Evolutionary conservation across 805 yeast species (phyloP), one percentile per base, ranked within the genome.

Genomic region (Blastobotrys chiropterorum): DNA sequence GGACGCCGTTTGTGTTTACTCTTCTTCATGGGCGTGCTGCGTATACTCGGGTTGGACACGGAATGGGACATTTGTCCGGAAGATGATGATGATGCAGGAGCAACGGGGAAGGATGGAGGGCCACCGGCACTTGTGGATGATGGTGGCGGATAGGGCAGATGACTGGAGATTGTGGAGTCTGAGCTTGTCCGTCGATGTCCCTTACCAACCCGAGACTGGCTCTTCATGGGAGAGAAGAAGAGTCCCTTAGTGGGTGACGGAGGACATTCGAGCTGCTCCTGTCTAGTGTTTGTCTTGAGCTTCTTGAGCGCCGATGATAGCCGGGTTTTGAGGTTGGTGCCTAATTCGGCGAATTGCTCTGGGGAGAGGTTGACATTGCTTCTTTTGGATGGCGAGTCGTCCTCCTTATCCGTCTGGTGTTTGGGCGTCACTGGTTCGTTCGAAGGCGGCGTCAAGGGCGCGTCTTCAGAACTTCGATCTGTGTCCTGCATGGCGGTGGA

Each of bases 341-440:
- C 67, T 5, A 64, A 70, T 2, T 86, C 94, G 56, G 74, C 78
- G 16, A 54, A 19, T 41, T 39, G 20, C 41, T 54, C 57, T 16
- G 49, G 55, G 4, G 34, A 26, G 8, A 26, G 34, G 34, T 26
- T 26, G 11, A 26, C 34, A 26, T 11, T 26, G 34, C 11, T 26
- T 26, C 34, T 26, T 26, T 11, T 26, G 34, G 34, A 26, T 11
- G 34, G 34, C 5, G 34, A 26, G n/a, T n/a, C n/a, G n/a, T n/a
- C n/a, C 34, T 26, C 34, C 5, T 26, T 26, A 6, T 6, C 34
- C 34, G 34, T 26, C 34, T 26, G 34, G 8, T 11, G 34, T 5
- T 26, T 26, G 11, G 34, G 34, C 11, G 34, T 26, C 34, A 6
- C 34, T 11, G 34, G 34, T 6, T 26, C 34, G 34, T 26, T 26